Conservation (phyloP, 176 grass and related monocot species). For the Carex myosuroides region DNA sequence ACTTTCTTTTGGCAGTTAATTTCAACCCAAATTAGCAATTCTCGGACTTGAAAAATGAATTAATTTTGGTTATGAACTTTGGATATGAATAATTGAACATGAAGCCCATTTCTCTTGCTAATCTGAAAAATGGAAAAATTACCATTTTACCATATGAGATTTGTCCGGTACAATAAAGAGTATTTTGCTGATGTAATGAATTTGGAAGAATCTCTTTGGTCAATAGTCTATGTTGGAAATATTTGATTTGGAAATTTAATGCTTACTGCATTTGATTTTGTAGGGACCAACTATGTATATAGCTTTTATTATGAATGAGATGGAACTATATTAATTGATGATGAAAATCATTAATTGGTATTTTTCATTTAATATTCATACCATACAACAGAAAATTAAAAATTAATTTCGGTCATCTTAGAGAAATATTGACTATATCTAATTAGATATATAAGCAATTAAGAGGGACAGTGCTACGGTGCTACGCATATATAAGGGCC, state of each 20-base stretch:
- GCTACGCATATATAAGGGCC: too few species aligned
- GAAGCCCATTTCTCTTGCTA: too few species aligned
- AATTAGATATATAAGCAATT: too few species aligned
- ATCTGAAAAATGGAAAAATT: neutral
- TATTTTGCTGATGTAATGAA: neutral
- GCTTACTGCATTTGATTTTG: neutral
- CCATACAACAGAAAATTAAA: neutral
- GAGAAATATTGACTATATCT: neutral
- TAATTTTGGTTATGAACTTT: neutral
- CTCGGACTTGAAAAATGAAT: neutral
- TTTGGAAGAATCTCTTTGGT: neutral
- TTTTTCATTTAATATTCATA: neutral
- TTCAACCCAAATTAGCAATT: neutral
- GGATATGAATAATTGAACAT: neutral
- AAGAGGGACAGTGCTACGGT: too few species aligned
- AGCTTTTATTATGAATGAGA: too few species aligned
- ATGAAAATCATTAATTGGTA: neutral
- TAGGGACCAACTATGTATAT: neutral
- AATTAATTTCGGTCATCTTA: neutral
- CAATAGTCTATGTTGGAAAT: neutral
- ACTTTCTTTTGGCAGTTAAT: neutral
- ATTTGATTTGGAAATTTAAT: neutral
- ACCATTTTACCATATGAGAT: neutral
- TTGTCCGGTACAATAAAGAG: neutral
- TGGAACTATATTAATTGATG: neutral